Evolutionary conservation across 2,329 filamentous ascomycete genomes (phyloP), one percentile per base, ranked within the genome.

Genomic region (Cercospora sp.): DNA sequence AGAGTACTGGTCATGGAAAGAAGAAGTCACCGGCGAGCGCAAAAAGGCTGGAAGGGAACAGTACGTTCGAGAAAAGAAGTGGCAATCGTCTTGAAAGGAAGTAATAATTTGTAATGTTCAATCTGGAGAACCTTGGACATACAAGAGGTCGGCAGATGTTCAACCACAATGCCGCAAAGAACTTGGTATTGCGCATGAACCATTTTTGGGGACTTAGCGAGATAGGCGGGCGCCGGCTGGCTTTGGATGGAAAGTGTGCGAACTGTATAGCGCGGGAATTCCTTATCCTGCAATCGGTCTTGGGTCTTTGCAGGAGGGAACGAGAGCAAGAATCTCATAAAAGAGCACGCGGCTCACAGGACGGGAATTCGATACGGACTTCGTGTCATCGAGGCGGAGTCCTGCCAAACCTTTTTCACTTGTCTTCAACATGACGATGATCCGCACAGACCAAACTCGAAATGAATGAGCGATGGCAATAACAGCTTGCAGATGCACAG

Each of bases 1-100:
- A 61, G 95, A 98, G 82, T 98, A 97, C 81, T 97, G 90, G 87
- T 93, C 90, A 3, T 97, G 93, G 93, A 92, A 94, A 77, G 89
- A 86, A 57, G 91, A 94, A 80, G 83, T 24, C 87, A 90, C 66
- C 91, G 90, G 7, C 87, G 55, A 84, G 69, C 85, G 91, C 58
- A 79, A 80, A 60, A 74, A 79, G 57, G 78, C 82, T 40, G 84
- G 84, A 1, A 84, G 86, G 72, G 87, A 91, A 69, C 86, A 89
- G 82, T 87, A 92, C 1, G 78, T 95, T 65, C 86, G 94, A 63
- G 94, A 98, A 81, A 85, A 85, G 79, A 86, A 91, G 74, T 98
- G 94, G 94, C 68, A 70, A 24, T 72, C 71, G 3, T 59, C 55
- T 59, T 34, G 21, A 40, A 40, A 40, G 37, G 16, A n/a, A 40